Evolutionary conservation across 768 basidiomycete genomes (phyloP).

Genomic region (Ramaria sp.): DNA sequence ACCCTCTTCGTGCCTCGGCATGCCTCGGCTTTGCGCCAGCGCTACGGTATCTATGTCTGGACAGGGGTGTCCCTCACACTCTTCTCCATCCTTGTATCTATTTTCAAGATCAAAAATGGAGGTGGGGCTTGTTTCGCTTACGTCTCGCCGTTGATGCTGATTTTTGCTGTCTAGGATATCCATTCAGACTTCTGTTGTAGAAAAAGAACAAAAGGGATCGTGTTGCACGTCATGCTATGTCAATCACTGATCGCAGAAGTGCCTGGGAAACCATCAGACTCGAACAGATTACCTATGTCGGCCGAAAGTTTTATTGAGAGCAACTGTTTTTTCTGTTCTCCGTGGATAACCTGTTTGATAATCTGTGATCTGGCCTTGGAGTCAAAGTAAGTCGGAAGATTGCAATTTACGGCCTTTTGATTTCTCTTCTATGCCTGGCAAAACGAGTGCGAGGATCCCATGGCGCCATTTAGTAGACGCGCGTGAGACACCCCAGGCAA

Average conservation of each 20-base stretch:
- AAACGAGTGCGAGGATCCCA: no score
- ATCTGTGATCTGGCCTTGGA: no score
- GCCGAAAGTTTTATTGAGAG: no score
- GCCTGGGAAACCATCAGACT: no score
- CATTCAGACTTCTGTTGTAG: slow-evolving; percentile 68
- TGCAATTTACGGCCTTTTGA: no score
- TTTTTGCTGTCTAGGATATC: slow-evolving; percentile 43
- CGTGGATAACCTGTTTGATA: no score
- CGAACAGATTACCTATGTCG: no score
- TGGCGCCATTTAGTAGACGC: no score
- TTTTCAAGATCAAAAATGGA: slow-evolving; percentile 88
- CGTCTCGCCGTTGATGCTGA: not conserved
- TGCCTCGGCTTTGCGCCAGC: slow-evolving; percentile 61
- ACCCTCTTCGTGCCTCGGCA: slow-evolving; percentile 62
- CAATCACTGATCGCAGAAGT: not conserved
- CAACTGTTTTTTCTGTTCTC: no score
- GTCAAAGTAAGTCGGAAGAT: no score
- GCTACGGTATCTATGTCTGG: slow-evolving; percentile 86
- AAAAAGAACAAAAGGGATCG: not conserved
- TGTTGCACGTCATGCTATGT: not conserved
- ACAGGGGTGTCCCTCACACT: slow-evolving; percentile 67
- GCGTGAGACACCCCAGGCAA: no score
- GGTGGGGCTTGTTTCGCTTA: slow-evolving; percentile 34
- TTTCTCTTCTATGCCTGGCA: no score
- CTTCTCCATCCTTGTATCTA: slow-evolving; percentile 74